A percentile compares a stretch with the other conserved stretches of the same genome.
Conservation (phyloP, 2,329 filamentous ascomycete genomes). For the Aspergillus aculeatinus region DNA sequence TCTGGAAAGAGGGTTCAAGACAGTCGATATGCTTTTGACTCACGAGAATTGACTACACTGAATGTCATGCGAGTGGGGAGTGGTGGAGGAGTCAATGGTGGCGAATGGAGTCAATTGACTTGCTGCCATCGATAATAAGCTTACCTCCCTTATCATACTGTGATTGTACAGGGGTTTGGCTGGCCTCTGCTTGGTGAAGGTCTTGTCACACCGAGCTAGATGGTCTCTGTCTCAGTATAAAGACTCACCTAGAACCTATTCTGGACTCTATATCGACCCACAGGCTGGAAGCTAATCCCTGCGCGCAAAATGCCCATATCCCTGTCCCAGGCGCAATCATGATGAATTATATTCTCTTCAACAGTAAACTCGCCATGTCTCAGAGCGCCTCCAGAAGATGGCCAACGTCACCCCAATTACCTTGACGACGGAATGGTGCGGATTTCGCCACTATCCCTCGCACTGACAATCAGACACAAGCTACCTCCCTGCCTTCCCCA, state of each 20-base stretch:
- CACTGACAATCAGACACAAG: not conserved
- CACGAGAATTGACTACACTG: no score
- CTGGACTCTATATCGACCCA: not conserved
- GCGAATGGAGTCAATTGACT: not conserved
- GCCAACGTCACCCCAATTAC: not conserved
- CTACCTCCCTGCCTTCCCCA: conserved; percentile 1
- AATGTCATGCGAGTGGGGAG: conserved; percentile 8
- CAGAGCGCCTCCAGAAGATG: not conserved
- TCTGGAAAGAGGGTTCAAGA: no score
- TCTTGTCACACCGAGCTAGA: not conserved
- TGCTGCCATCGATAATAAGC: not conserved
- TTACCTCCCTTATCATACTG: not conserved
- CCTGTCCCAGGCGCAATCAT: not conserved
- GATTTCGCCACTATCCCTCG: not conserved
- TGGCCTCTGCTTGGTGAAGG: not conserved
- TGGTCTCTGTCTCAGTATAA: not conserved
- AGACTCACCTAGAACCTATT: not conserved
- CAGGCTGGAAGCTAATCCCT: not conserved
- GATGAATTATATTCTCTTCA: not conserved
- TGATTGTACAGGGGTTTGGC: not conserved
- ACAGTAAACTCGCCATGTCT: not conserved
- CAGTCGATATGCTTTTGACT: no score
- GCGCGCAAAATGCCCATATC: no score
- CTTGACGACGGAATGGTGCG: not conserved
- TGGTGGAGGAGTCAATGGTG: not conserved